These are phyloP conservation scores for Lentinus brumalis DNA, from an alignment of 768 basidiomycete species.

Conservation along the genomic window DNA sequence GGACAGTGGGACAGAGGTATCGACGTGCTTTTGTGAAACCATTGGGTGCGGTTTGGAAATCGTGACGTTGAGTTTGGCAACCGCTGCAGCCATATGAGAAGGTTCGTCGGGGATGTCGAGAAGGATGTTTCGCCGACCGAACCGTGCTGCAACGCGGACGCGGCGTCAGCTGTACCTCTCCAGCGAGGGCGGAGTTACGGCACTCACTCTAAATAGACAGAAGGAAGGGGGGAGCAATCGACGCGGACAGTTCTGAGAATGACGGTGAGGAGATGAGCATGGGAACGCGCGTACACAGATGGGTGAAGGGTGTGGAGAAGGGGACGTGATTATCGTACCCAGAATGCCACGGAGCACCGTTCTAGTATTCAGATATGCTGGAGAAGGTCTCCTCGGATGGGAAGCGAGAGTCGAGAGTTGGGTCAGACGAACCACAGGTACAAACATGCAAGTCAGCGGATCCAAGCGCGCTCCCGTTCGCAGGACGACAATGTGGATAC, in stretches of 20 bases:
- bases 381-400: slow-evolving; percentile 15
- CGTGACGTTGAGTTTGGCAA: slow-evolving; percentile 39
- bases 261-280: slow-evolving; percentile 17
- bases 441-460: slow-evolving; percentile 23
- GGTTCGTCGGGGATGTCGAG: slow-evolving; percentile 7
- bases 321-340: slow-evolving; percentile 19
- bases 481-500: slow-evolving; percentile 2
- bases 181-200: slow-evolving; percentile 4
- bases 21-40: slow-evolving; percentile 36
- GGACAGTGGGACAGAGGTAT: slow-evolving; percentile 13
- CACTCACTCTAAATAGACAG: slow-evolving; percentile 15
- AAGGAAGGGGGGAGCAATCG: slow-evolving; percentile 3
- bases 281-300: slow-evolving; percentile 9
- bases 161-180: slow-evolving; percentile 2
- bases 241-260: slow-evolving; percentile 13
- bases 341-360: slow-evolving; percentile 11
- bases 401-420: slow-evolving; percentile 14
- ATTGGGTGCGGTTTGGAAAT: slow-evolving; percentile 49
- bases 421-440: slow-evolving; percentile 18
- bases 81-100: slow-evolving; percentile 47
- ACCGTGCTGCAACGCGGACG: slow-evolving; percentile 5
- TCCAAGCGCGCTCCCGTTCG: slow-evolving; percentile 13
- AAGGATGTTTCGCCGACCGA: slow-evolving; percentile 17
- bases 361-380: slow-evolving; percentile 18
- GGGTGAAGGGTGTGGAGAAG: slow-evolving; percentile 13